Evolutionary conservation across 1,284 basidiomycete species (phyloP).

Genomic region (Cystobasidium sp.): DNA sequence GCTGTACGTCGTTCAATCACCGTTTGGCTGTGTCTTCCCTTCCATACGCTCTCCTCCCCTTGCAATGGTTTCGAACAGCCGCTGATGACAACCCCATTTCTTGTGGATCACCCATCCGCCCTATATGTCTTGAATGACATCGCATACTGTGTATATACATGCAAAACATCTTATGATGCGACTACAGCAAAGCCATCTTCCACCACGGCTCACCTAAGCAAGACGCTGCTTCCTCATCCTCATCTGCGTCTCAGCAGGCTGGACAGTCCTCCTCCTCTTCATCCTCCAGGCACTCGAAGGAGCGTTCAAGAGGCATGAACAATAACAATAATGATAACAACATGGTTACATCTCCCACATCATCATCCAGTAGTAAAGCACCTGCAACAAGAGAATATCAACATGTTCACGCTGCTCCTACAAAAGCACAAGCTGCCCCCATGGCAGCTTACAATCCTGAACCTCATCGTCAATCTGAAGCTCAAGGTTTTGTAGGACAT

Average conservation of each 20-base stretch:
- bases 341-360: conserved; percentile 18
- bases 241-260: background rate
- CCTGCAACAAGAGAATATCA: conserved; percentile 20
- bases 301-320: conserved; percentile 25
- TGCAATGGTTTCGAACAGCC: no score
- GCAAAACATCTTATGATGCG: no score
- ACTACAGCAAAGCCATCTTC: conserved; percentile 43
- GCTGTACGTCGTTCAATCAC: conserved; percentile 8
- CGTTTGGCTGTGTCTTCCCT: background rate
- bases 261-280: conserved; percentile 9
- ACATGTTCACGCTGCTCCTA: conserved; percentile 31
- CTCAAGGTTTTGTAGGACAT: conserved; percentile 38
- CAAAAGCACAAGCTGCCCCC: conserved; percentile 42
- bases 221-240: conserved; percentile 26
- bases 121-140: no score
- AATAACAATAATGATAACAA: background rate
- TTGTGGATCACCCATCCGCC: no score
- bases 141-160: no score
- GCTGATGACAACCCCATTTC: no score
- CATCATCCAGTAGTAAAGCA: conserved; percentile 5
- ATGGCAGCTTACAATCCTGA: conserved; percentile 45
- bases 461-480: conserved; percentile 35
- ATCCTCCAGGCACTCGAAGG: conserved; percentile 26
- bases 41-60: background rate
- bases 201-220: conserved; percentile 42